phyloP scores from a whole-genome alignment of 257 asterid species.

The Solanum paucissectum region DNA sequence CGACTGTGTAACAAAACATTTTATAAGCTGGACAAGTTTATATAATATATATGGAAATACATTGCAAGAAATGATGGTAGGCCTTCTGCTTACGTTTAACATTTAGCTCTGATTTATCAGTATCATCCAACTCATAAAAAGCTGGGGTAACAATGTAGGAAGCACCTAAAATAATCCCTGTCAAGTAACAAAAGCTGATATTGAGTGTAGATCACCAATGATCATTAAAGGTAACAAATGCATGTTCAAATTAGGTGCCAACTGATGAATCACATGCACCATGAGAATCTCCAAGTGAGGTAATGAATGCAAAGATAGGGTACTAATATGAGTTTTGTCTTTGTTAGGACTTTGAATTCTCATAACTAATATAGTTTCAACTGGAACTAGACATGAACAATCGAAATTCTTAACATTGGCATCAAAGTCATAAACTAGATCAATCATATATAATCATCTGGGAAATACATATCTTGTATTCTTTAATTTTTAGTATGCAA shows the following conservation, averaged over 20 bases:
- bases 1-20: background rate
- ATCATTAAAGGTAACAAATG: background rate
- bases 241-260: background rate
- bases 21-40: background rate
- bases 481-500: background rate
- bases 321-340: background rate
- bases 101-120: constrained; percentile 39
- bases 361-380: background rate
- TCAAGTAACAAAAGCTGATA: constrained; percentile 10
- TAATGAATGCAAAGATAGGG: background rate
- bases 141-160: constrained; percentile 60
- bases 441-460: background rate
- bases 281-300: background rate
- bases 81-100: constrained; percentile 34
- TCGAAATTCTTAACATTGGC: background rate
- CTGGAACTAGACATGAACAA: constrained; percentile 2
- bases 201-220: background rate
- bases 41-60: background rate
- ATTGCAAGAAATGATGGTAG: background rate
- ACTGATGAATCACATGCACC: constrained; percentile 1
- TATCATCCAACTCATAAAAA: constrained; percentile 38
- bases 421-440: background rate
- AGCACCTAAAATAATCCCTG: constrained; percentile 69
- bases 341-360: background rate
- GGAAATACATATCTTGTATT: background rate